Percentiles rank a stretch among this genome's conserved stretches.
These are phyloP conservation scores for Acanthamoeba triangularis DNA, from an alignment of 208 protist genomes.

Conservation along the genomic window DNA sequence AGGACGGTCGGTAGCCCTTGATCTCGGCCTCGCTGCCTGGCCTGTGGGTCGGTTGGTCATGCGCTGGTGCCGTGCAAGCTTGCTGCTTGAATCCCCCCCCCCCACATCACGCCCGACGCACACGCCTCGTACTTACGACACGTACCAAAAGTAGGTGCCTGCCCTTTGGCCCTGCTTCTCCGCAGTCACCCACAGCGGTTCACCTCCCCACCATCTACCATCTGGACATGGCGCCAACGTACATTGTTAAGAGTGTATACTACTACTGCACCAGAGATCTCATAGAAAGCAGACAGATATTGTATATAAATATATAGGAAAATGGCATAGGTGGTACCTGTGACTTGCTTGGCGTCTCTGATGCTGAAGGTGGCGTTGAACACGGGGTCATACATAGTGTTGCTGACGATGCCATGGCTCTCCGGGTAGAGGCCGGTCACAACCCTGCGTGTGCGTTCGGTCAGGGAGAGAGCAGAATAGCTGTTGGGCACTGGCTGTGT, in stretches of 20 bases:
- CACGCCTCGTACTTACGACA: too few species aligned
- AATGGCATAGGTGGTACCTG: too few species aligned
- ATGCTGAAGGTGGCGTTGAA: conserved; percentile 68
- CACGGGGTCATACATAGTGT: conserved; percentile 64
- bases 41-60: background rate
- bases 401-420: conserved; percentile 74
- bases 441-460: background rate
- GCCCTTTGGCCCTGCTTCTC: conserved; percentile 42
- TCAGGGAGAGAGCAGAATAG: background rate
- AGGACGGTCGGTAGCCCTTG: conserved; percentile 53
- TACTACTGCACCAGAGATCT: too few species aligned
- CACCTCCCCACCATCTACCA: conserved; percentile 70
- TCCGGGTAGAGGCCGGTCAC: conserved; percentile 77
- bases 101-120: too few species aligned
- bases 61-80: background rate
- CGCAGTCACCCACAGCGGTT: conserved; percentile 72
- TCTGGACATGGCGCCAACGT: background rate
- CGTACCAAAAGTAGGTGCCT: conserved; percentile 44
- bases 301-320: too few species aligned
- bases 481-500: background rate
- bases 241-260: too few species aligned
- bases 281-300: too few species aligned
- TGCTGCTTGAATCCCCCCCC: background rate
- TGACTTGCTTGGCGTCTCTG: background rate
- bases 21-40: conserved; percentile 70